A percentile compares a stretch with the other conserved stretches of the same genome.
Conservation (phyloP, 1,284 basidiomycete species). For the Ganoderma lucidum region DNA sequence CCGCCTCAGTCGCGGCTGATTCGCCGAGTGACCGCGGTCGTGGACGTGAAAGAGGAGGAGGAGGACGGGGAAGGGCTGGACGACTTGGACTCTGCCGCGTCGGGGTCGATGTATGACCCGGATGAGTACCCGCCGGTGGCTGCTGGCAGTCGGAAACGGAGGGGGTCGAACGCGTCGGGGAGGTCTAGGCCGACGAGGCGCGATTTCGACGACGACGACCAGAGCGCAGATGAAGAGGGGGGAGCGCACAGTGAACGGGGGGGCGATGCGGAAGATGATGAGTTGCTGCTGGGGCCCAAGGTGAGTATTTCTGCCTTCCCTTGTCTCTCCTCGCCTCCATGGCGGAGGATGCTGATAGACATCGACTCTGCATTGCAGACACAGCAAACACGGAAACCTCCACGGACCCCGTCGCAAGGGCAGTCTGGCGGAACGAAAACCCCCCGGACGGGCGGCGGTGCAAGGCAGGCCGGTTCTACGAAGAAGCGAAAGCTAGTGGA, state of each 20-base stretch:
- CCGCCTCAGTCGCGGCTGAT: conserved; percentile 42
- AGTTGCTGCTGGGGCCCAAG: conserved; percentile 28
- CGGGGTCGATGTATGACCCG: conserved; percentile 34
- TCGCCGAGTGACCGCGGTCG: conserved; percentile 52
- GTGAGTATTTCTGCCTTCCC: not conserved
- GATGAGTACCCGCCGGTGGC: conserved; percentile 21
- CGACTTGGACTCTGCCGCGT: conserved; percentile 29
- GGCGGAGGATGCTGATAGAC: too few species aligned
- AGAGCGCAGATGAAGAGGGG: conserved; percentile 30
- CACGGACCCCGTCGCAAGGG: not conserved
- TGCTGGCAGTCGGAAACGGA: conserved; percentile 11
- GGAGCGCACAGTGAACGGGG: conserved; percentile 33
- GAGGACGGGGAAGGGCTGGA: conserved; percentile 36
- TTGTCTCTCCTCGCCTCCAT: too few species aligned
- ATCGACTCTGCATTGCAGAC: not conserved
- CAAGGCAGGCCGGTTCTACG: conserved; percentile 11
- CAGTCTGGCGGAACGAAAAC: conserved; percentile 9
- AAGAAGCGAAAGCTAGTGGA: conserved; percentile 38
- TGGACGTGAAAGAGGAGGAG: conserved; percentile 55
- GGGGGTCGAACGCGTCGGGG: conserved; percentile 16
- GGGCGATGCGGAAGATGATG: conserved; percentile 24
- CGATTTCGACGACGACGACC: conserved; percentile 24
- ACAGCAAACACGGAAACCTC: conserved; percentile 16
- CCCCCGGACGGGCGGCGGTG: conserved; percentile 13
- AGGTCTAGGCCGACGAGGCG: conserved; percentile 15